phyloP scores from a whole-genome alignment of 345 rosid species.

The Combretum micranthum region DNA sequence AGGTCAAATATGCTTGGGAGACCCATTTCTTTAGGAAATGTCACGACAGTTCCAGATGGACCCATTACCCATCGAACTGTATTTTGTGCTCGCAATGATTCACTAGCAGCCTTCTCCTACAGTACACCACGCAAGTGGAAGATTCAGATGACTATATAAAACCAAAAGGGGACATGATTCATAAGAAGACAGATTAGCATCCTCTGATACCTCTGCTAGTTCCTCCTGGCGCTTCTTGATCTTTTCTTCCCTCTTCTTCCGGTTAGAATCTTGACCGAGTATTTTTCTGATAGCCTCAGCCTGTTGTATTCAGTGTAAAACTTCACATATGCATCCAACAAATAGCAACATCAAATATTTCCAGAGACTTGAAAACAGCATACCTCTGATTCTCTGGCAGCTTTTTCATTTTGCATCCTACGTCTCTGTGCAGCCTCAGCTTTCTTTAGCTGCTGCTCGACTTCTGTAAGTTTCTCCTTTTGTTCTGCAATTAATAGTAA shows the following conservation, averaged over 20 bases:
- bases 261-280: constrained; percentile 85
- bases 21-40: constrained; percentile 71
- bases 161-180: background rate
- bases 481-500: constrained; percentile 37
- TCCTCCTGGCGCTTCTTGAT: constrained; percentile 76
- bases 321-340: background rate
- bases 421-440: constrained; percentile 92
- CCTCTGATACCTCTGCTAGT: constrained; percentile 58
- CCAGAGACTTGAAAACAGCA: constrained; percentile 7
- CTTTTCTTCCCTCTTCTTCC: constrained; percentile 88
- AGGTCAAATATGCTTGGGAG: constrained; percentile 65
- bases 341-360: constrained; percentile 1
- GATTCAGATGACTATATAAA: background rate
- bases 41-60: constrained; percentile 66
- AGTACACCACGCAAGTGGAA: background rate
- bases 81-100: constrained; percentile 32
- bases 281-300: constrained; percentile 91
- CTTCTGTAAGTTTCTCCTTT: constrained; percentile 79
- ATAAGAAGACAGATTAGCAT: background rate
- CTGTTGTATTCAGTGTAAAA: constrained; percentile 24
- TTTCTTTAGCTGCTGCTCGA: constrained; percentile 85
- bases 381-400: constrained; percentile 84
- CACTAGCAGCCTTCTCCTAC: constrained; percentile 79
- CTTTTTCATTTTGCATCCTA: constrained; percentile 83
- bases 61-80: constrained; percentile 63